phyloP scores from a whole-genome alignment of 192 early-diverging fungal genomes.

The Coemansia furcata region DNA sequence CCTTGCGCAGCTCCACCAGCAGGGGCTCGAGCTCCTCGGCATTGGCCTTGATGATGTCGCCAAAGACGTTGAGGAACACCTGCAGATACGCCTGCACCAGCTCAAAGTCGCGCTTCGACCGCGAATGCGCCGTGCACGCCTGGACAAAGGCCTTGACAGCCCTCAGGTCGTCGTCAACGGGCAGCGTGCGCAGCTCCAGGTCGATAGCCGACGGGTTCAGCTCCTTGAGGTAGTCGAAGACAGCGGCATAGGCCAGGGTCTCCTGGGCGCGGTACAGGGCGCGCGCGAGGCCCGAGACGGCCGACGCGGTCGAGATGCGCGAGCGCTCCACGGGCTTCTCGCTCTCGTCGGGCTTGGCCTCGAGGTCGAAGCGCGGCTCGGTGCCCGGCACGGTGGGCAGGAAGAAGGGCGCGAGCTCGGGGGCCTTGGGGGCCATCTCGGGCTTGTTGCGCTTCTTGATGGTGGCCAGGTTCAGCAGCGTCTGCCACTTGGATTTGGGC shows the following conservation, averaged over 20 bases:
- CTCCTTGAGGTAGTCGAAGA: slow-evolving; percentile 69
- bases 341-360: slow-evolving; percentile 37
- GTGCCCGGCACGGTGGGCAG: slow-evolving; percentile 75
- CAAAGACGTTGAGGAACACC: slow-evolving; percentile 78
- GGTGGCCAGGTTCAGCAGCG: slow-evolving; percentile 79
- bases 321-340: slow-evolving; percentile 47
- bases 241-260: slow-evolving; percentile 40
- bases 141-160: slow-evolving; percentile 67
- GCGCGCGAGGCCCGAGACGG: slow-evolving; percentile 61
- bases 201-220: slow-evolving; percentile 84
- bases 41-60: slow-evolving; percentile 69
- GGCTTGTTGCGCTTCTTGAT: slow-evolving; percentile 95
- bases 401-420: slow-evolving; percentile 94
- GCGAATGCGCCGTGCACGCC: slow-evolving; percentile 60
- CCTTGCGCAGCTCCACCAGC: slow-evolving; percentile 41
- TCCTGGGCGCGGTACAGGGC: slow-evolving; percentile 40
- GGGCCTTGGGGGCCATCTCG: slow-evolving; percentile 79
- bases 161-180: slow-evolving; percentile 61
- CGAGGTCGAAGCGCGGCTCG: slow-evolving; percentile 63
- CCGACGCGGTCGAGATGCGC: slow-evolving; percentile 56
- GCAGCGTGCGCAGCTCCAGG: slow-evolving; percentile 78
- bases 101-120: slow-evolving; percentile 80
- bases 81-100: slow-evolving; percentile 76
- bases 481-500: slow-evolving; percentile 89
- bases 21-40: slow-evolving; percentile 51